A percentile compares a stretch with the other conserved stretches of the same genome.
Evolutionary conservation across 140 eudicot genomes (phyloP).

Genomic region (Stevia rebaudiana): DNA sequence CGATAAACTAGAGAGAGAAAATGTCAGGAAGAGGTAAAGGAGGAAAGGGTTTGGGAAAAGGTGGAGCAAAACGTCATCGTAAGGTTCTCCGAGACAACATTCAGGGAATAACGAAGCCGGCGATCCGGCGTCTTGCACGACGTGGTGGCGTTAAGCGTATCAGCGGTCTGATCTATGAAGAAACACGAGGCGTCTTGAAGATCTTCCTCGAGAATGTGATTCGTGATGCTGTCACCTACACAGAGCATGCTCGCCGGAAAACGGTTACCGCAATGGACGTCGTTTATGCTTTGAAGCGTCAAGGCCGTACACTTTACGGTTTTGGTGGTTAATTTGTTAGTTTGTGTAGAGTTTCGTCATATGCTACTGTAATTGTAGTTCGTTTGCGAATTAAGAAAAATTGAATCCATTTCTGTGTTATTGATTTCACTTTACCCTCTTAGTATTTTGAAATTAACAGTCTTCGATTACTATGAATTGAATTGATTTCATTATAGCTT

Average conservation of each 20-base stretch:
- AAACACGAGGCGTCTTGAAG: conserved; percentile 9
- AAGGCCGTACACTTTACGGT: conserved; percentile 2
- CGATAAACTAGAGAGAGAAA: not conserved
- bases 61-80: not conserved
- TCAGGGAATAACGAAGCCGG: not conserved
- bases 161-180: not conserved
- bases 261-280: not conserved
- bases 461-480: not conserved
- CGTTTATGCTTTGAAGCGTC: conserved; percentile 3
- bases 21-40: conserved; percentile 13
- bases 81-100: conserved; percentile 11
- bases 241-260: not conserved
- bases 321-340: not conserved
- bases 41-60: conserved; percentile 4
- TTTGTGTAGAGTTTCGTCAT: not conserved
- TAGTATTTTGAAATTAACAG: not conserved
- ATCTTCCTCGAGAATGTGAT: not conserved
- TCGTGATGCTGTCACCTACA: conserved; percentile 3
- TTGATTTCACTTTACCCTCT: not conserved
- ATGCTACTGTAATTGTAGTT: not conserved
- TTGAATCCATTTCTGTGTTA: not conserved
- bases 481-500: not conserved
- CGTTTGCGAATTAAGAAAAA: not conserved
- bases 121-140: conserved; percentile 3
- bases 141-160: conserved; percentile 8